Conservation (phyloP, 805 yeast genomes). For the Osmozyma mogii region DNA sequence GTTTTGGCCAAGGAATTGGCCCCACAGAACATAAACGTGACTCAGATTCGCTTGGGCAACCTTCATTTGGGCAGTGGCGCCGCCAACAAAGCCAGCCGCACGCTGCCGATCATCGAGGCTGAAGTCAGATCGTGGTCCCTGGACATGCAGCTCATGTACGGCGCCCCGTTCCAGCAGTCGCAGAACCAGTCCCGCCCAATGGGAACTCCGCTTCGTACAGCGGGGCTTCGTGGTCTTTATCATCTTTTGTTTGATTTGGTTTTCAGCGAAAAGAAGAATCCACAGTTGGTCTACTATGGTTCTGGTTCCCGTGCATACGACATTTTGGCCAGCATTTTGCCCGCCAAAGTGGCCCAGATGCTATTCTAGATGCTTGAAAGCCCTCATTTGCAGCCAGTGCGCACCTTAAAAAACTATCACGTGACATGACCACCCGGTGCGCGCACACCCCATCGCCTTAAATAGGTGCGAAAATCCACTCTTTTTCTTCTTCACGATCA, state of each 20-base stretch:
- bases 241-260: constrained; percentile 34
- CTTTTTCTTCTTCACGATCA: constrained; percentile 41
- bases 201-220: no score
- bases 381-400: no score
- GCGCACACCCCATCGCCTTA: no score
- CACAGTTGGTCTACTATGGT: constrained; percentile 33
- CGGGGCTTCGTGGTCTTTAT: constrained; percentile 27
- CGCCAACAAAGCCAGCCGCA: constrained; percentile 13
- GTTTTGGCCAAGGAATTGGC: constrained; percentile 27
- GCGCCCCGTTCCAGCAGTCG: constrained; percentile 6
- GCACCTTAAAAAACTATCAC: no score
- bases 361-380: no score
- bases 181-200: constrained; percentile 12
- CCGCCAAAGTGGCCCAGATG: constrained; percentile 7
- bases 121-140: constrained; percentile 34
- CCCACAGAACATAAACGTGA: constrained; percentile 28
- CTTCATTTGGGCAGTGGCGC: constrained; percentile 20
- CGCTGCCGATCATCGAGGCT: constrained; percentile 23
- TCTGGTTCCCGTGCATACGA: constrained; percentile 35
- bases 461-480: background rate
- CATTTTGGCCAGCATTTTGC: constrained; percentile 22
- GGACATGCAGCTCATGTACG: constrained; percentile 16
- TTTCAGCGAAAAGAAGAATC: constrained; percentile 15
- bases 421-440: no score
- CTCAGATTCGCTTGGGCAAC: constrained; percentile 36